Evolutionary conservation across 148 eudicot genomes (phyloP), one percentile per base, ranked within the genome.

Genomic region (Spergularia bocconei): DNA sequence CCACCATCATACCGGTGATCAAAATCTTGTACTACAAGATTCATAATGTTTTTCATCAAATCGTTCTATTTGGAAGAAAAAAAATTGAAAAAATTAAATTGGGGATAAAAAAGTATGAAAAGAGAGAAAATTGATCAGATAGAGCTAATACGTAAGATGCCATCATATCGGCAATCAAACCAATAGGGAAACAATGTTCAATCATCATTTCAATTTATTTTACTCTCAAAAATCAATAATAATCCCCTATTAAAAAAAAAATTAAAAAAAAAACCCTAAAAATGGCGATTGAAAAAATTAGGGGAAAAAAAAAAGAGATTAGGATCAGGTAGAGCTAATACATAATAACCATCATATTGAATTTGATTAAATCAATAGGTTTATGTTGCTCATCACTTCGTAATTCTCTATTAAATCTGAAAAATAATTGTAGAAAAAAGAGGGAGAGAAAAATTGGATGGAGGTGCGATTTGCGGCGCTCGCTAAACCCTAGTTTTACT

Each of bases 81-180:
- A 58, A 5, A 5, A 17, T 15, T 17, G 15, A 5, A 14, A 55
- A 17, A 14, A 55, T 5, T 17, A 55, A 17, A 44, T 6, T 3
- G 23, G 4, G n/a, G 15, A 67, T 6, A 3, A 21, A 25, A 14
- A 2, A 14, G 0, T 12, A 2, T 14, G 4, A 36, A 39, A 38
- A 8, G 52, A 70, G 64, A 63, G 64, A 70, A 14, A 57, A 53
- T 17, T 38, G 75, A 78, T 78, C 75, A 78, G 80, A 78, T 78
- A 78, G 80, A 78, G 80, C 80, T 78, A 78, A 78, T 78, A 78
- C 74, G 53, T 71, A 38, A 44, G 63, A 53, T 54, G 80, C 80
- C 80, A 78, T 78, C 80, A 71, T 71, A 20, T 53, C 75, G 75
- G 80, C 80, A 25, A 63, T 71, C 75, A 71, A 71, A 63, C 75